Evolutionary conservation across 2,329 filamentous ascomycete species (phyloP).

Genomic region (Trichoderma breve): DNA sequence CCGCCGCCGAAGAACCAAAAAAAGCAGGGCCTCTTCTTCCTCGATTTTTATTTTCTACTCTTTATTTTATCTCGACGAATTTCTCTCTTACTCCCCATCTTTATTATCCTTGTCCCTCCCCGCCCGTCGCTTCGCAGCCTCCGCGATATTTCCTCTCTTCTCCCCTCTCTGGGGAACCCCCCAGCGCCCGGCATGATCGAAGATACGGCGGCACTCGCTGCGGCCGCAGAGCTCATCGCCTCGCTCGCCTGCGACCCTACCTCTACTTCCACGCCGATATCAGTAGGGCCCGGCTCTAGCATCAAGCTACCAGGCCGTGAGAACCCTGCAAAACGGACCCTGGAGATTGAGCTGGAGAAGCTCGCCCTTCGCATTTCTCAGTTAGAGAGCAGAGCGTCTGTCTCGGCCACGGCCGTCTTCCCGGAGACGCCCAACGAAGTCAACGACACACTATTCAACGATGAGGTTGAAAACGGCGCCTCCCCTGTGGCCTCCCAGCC

Average conservation of each 20-base stretch:
- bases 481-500: slow-evolving; percentile 39
- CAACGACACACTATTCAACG: slow-evolving; percentile 61
- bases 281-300: slow-evolving; percentile 45
- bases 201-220: slow-evolving; percentile 55
- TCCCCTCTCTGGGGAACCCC: slow-evolving; percentile 4
- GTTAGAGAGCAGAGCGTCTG: slow-evolving; percentile 74
- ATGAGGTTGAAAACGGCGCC: slow-evolving; percentile 50
- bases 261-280: slow-evolving; percentile 34
- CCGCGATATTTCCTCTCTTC: slow-evolving; percentile 18
- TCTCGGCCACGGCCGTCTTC: slow-evolving; percentile 57
- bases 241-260: slow-evolving; percentile 48
- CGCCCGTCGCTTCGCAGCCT: slow-evolving; percentile 2
- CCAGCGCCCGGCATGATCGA: slow-evolving; percentile 41
- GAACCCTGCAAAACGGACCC: slow-evolving; percentile 68
- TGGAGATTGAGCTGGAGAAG: slow-evolving; percentile 81
- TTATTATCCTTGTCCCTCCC: neutral
- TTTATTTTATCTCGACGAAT: neutral
- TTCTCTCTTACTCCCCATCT: neutral
- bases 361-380: slow-evolving; percentile 75
- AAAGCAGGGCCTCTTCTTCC: neutral
- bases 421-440: slow-evolving; percentile 82
- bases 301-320: slow-evolving; percentile 76
- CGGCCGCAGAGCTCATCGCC: slow-evolving; percentile 53
- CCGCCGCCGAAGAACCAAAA: neutral
- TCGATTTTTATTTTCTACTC: neutral